Conservation (phyloP, 768 basidiomycete genomes). For the Mycena metata region DNA sequence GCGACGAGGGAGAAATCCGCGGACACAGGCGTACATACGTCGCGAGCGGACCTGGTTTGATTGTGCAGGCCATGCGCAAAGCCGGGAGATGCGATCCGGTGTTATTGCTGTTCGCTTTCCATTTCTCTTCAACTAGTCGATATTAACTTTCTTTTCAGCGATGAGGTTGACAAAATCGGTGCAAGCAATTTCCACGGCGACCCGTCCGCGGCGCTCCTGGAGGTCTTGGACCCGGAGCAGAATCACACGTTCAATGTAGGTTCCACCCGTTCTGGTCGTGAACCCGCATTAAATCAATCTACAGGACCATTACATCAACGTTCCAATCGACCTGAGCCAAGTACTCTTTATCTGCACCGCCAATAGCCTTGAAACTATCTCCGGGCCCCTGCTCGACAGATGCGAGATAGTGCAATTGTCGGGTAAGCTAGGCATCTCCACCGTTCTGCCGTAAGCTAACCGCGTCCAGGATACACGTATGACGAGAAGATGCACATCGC, state of each 20-base stretch:
- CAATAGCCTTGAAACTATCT: conserved; percentile 91
- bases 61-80: conserved; percentile 89
- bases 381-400: conserved; percentile 88
- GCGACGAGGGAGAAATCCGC: conserved; percentile 91
- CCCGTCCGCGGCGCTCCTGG: conserved; percentile 89
- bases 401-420: conserved; percentile 90
- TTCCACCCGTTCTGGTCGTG: conserved; percentile 21
- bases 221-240: conserved; percentile 95
- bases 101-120: conserved; percentile 68
- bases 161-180: conserved; percentile 94
- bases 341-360: conserved; percentile 95
- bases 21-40: conserved; percentile 91
- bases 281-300: conserved; percentile 20
- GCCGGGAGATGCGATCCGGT: conserved; percentile 87
- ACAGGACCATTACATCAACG: conserved; percentile 93
- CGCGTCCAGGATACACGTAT: conserved; percentile 77
- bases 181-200: conserved; percentile 93
- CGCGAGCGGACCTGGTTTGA: conserved; percentile 86
- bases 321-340: conserved; percentile 89
- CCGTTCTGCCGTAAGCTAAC: neutral
- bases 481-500: conserved; percentile 95
- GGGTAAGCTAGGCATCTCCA: conserved; percentile 54
- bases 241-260: conserved; percentile 84
- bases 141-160: conserved; percentile 54
- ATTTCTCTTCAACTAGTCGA: conserved; percentile 43